These are phyloP conservation scores for Cronartium ribicola DNA, from an alignment of 1,284 basidiomycete genomes.

Conservation along the genomic window DNA sequence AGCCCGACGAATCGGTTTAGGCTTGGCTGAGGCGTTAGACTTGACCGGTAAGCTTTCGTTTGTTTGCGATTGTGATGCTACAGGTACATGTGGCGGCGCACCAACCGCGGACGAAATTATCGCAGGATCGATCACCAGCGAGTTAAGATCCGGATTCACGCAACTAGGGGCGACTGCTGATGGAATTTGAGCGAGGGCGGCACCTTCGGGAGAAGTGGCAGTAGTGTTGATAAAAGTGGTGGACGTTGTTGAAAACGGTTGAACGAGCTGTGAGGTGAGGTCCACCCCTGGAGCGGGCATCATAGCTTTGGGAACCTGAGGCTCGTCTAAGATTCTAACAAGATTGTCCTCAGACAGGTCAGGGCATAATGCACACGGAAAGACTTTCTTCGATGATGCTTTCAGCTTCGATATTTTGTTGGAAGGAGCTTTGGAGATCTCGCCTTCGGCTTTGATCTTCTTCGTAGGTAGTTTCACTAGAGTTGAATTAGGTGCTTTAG, in stretches of 20 bases:
- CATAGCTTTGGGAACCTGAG: slow-evolving; percentile 10
- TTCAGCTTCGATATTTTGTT: not conserved
- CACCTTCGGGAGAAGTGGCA: not conserved
- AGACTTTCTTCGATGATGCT: slow-evolving; percentile 38
- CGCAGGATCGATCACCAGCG: no score
- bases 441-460: not conserved
- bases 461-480: not conserved
- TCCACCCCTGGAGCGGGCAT: slow-evolving; percentile 22
- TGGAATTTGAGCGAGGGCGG: not conserved
- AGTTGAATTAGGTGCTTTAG: not conserved
- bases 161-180: not conserved
- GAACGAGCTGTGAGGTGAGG: not conserved
- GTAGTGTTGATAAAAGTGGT: not conserved
- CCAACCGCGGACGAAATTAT: not conserved
- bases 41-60: not conserved
- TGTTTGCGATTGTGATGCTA: not conserved
- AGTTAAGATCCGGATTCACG: no score
- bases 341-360: slow-evolving; percentile 46
- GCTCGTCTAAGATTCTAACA: slow-evolving; percentile 44
- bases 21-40: not conserved
- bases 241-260: slow-evolving; percentile 5
- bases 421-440: not conserved
- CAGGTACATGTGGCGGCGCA: not conserved
- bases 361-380: slow-evolving; percentile 53
- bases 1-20: not conserved